Evolutionary conservation across 441 rosid genomes (phyloP).

Genomic region (Gossypium lobatum): DNA sequence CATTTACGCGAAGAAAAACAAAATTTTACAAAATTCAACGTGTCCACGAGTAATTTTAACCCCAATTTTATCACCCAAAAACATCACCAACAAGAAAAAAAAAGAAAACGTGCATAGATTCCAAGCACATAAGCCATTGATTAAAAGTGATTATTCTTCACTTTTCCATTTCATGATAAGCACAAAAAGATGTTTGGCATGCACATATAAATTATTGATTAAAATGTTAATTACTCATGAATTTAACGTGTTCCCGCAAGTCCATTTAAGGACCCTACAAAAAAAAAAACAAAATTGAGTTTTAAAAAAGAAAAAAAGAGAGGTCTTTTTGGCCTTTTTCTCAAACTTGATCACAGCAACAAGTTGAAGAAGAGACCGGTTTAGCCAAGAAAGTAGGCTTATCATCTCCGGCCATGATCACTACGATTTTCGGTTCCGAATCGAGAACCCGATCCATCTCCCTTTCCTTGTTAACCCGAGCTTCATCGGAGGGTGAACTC

Average conservation of each 20-base stretch:
- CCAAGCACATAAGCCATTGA: neutral
- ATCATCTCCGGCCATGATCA: conserved; percentile 67
- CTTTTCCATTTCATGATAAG: neutral
- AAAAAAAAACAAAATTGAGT: neutral
- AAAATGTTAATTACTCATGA: neutral
- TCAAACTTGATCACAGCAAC: conserved; percentile 22
- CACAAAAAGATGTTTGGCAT: neutral
- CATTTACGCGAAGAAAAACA: too few species aligned
- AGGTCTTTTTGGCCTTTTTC: neutral
- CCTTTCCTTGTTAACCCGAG: conserved; percentile 10
- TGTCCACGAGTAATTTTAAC: too few species aligned
- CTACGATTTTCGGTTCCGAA: conserved; percentile 35
- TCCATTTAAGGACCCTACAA: neutral
- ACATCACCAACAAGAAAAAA: too few species aligned
- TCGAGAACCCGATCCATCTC: neutral
- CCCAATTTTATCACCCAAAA: neutral
- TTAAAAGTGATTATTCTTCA: neutral
- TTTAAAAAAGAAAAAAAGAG: neutral
- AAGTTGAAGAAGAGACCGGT: conserved; percentile 24
- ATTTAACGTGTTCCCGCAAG: neutral
- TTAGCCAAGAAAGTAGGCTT: conserved; percentile 49
- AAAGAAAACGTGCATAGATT: neutral
- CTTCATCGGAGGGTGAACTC: neutral
- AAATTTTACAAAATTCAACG: too few species aligned
- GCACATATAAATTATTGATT: neutral